Base-by-base conservation (phyloP, 140 eudicot species). In the Flaveria floridana region DNA sequence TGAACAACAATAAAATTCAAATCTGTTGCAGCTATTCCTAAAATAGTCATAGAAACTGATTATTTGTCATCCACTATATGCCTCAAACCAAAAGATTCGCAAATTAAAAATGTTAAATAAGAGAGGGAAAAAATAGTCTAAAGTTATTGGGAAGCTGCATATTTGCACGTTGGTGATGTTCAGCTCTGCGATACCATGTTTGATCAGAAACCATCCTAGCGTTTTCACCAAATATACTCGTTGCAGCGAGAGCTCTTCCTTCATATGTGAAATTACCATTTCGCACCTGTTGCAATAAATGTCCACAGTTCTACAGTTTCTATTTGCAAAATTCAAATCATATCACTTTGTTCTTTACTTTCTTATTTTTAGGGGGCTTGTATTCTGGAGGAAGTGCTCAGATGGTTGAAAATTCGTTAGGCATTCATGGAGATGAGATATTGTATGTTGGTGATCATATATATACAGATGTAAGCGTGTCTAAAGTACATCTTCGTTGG, bases 341-440 rank as follows among this genome's bases (percentile, higher is more conserved):
- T 52, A 66, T 66, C 16, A 52, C 18, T 10, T 41, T 13, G 68
- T 65, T 50, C 52, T 44, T 37, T 75, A 37, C 14, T 44, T 68
- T 69, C 73, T 23, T 70, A 68, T 26, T 44, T 73, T 26, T 76
- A 93, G 97, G 98, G 70, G 98, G 98, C 11, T 71, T 93, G 82
- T 93, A 90, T 84, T 92, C 98, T 30, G 98, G 97, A 53, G 98
- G 97, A 68, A 93, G 98, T 70, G 98, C 98, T 74, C 98, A 90
- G 82, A 90, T 93, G 93, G 89, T 93, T 71, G 98, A 93, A 83
- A 90, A 87, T 72, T 90, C 89, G 3, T 88, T 93, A 58, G 87
- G 89, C 46, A 68, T 93, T 83, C 98, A 90, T 11, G 97, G 98
- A 77, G 98, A 93, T 79, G 93, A 93, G 80, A 93, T 93, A 75